These are phyloP conservation scores for Rosa chinensis DNA, from an alignment of 306 rosid genomes.

Conservation along the genomic window DNA sequence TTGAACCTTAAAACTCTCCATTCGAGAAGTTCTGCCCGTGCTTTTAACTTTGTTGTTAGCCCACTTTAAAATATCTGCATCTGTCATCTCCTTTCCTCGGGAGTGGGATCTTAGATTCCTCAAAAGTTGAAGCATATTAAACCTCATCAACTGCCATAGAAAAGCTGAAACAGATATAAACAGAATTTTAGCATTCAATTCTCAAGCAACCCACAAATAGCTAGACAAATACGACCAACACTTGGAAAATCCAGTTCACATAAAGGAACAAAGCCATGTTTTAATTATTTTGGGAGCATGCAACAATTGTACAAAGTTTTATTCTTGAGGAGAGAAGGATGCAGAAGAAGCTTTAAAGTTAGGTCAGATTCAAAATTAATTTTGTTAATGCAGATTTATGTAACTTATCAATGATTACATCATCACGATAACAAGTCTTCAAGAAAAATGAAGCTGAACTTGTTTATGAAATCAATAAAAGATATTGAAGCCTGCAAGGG, in stretches of 20 bases:
- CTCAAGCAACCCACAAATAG: not conserved
- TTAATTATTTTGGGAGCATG: not conserved
- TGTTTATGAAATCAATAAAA: not conserved
- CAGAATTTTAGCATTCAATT: slow-evolving; percentile 17
- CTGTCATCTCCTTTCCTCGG: slow-evolving; percentile 83
- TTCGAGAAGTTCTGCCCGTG: slow-evolving; percentile 70
- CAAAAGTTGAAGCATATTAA: slow-evolving; percentile 83
- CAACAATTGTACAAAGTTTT: not conserved
- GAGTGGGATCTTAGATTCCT: slow-evolving; percentile 84
- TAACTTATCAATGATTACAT: not conserved
- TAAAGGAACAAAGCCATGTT: not conserved
- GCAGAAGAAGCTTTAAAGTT: not conserved
- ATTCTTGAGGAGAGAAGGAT: not conserved
- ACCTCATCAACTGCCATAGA: slow-evolving; percentile 94
- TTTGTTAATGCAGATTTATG: not conserved
- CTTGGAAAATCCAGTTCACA: not conserved
- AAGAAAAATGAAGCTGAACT: not conserved
- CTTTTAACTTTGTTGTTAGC: slow-evolving; percentile 76
- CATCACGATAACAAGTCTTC: not conserved
- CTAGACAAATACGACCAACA: not conserved
- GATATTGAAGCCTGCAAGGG: not conserved
- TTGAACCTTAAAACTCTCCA: slow-evolving; percentile 81
- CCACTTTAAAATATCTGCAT: slow-evolving; percentile 87
- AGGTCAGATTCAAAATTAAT: not conserved
- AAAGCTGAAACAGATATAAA: slow-evolving; percentile 61